phyloP scores from a whole-genome alignment of 139 green algal genomes.

The Chlorella sp. region DNA sequence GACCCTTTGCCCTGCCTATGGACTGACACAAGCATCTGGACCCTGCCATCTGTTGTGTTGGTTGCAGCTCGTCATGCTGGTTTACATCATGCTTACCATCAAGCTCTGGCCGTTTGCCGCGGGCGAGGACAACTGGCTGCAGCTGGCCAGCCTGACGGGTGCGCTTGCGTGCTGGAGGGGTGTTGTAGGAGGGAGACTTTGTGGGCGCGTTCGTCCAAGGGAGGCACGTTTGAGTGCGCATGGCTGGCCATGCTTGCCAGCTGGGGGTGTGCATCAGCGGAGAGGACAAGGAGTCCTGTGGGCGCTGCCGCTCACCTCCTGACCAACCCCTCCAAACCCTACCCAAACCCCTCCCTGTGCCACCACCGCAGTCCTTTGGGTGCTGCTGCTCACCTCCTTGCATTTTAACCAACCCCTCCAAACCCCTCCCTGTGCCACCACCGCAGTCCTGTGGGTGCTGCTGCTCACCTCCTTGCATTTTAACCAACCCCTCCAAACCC shows the following conservation, averaged over 20 bases:
- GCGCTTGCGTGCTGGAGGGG: background rate
- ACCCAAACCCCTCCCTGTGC: background rate
- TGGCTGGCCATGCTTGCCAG: background rate
- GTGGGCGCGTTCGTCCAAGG: background rate
- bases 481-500: background rate
- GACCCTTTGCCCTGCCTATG: too few relatives aligned
- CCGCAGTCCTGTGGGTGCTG: slow-evolving; percentile 52
- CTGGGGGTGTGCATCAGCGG: too few relatives aligned
- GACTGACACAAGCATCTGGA: too few relatives aligned
- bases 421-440: background rate
- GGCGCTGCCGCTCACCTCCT: too few relatives aligned
- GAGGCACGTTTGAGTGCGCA: background rate
- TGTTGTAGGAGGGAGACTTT: background rate
- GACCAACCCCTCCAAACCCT: too few relatives aligned
- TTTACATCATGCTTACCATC: slow-evolving; percentile 25
- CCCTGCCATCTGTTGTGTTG: too few relatives aligned
- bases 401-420: too few relatives aligned
- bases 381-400: too few relatives aligned
- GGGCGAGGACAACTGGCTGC: slow-evolving; percentile 45
- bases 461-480: slow-evolving; percentile 54
- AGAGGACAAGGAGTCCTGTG: too few relatives aligned
- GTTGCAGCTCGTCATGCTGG: slow-evolving; percentile 13
- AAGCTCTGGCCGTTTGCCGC: slow-evolving; percentile 36
- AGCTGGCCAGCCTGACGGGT: slow-evolving; percentile 34
- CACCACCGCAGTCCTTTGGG: too few relatives aligned